A percentile compares a stretch with the other conserved stretches of the same genome.
phyloP scores from a whole-genome alignment of 306 rosid genomes.

The Corylus heterophylla region DNA sequence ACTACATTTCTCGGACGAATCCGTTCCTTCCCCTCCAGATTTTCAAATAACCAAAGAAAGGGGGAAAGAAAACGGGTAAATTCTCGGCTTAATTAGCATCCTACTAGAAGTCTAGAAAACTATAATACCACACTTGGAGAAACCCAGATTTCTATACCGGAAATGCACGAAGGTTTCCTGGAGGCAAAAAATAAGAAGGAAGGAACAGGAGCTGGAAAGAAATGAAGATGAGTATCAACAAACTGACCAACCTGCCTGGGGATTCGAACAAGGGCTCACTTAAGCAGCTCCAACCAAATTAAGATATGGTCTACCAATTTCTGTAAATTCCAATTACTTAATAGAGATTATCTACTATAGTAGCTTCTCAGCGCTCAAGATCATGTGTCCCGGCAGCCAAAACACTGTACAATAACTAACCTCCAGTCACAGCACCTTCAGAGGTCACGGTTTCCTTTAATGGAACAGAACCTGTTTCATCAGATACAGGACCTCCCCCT shows the following conservation, averaged over 20 bases:
- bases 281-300: slow-evolving; percentile 30
- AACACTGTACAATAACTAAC: slow-evolving; percentile 37
- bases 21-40: not conserved
- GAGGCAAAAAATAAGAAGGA: slow-evolving; percentile 13
- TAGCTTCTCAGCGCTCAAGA: slow-evolving; percentile 24
- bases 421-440: slow-evolving; percentile 49
- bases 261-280: slow-evolving; percentile 22
- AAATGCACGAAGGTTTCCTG: not conserved
- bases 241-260: slow-evolving; percentile 28
- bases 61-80: slow-evolving; percentile 2
- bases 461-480: slow-evolving; percentile 42
- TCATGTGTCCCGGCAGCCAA: slow-evolving; percentile 27
- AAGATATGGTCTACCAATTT: slow-evolving; percentile 29
- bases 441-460: slow-evolving; percentile 39
- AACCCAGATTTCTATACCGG: not conserved
- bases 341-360: slow-evolving; percentile 35
- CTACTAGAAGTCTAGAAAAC: slow-evolving; percentile 15
- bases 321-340: slow-evolving; percentile 35
- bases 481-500: slow-evolving; percentile 39
- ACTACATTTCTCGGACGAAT: slow-evolving; percentile 2
- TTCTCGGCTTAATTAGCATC: slow-evolving; percentile 18
- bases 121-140: not conserved
- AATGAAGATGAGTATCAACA: slow-evolving; percentile 5
- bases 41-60: not conserved
- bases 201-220: not conserved